Evolutionary conservation across 495 filamentous ascomycete genomes (phyloP).

Genomic region (Xylaria venustula): DNA sequence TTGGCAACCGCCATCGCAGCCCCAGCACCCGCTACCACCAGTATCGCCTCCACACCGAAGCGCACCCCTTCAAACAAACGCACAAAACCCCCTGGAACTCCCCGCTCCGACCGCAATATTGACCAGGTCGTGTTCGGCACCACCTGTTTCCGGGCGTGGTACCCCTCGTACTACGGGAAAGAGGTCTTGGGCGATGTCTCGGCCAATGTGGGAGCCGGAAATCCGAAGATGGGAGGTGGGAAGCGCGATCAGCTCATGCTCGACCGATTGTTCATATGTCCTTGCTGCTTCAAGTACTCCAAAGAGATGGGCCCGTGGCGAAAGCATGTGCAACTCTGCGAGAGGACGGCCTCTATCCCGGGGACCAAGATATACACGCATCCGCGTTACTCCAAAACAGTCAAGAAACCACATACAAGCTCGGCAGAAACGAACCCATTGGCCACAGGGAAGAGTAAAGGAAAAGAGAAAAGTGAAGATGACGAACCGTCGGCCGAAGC

Average conservation of each 20-base stretch:
- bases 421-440: neutral
- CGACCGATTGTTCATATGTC: slow-evolving; percentile 80
- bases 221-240: slow-evolving; percentile 25
- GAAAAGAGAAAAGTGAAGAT: slow-evolving; percentile 28
- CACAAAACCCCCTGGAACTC: slow-evolving; percentile 20
- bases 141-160: slow-evolving; percentile 73
- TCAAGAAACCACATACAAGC: slow-evolving; percentile 22
- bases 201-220: slow-evolving; percentile 23
- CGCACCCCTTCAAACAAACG: slow-evolving; percentile 16
- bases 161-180: slow-evolving; percentile 74
- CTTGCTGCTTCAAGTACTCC: slow-evolving; percentile 90
- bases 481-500: slow-evolving; percentile 46
- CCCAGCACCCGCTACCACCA: neutral
- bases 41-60: slow-evolving; percentile 21
- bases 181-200: slow-evolving; percentile 61
- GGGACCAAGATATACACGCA: slow-evolving; percentile 49
- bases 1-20: neutral
- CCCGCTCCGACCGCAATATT: slow-evolving; percentile 58
- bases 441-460: slow-evolving; percentile 24
- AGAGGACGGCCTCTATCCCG: slow-evolving; percentile 38
- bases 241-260: slow-evolving; percentile 43
- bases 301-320: slow-evolving; percentile 63
- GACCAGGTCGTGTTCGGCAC: slow-evolving; percentile 74
- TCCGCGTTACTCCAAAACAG: slow-evolving; percentile 39
- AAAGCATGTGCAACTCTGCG: slow-evolving; percentile 44